Conservation (phyloP, 2,329 filamentous ascomycete species). For the Paecilomyces sp. region DNA sequence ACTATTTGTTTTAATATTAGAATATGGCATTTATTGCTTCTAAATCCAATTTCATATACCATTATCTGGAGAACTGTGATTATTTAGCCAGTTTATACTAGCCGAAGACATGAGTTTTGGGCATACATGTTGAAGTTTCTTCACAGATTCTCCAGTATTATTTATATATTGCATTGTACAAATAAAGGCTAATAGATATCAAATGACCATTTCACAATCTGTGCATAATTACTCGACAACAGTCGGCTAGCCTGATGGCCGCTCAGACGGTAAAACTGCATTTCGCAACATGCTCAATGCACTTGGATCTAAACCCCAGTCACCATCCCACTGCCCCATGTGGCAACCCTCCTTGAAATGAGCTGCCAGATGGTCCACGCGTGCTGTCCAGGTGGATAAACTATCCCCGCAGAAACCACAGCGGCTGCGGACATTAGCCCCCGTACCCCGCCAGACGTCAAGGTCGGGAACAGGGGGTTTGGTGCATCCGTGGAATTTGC, state of each 20-base stretch:
- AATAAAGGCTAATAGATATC: not conserved
- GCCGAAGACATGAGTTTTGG: no score
- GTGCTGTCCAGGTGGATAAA: slow-evolving; percentile 45
- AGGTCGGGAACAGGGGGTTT: slow-evolving; percentile 43
- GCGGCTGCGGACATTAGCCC: slow-evolving; percentile 44
- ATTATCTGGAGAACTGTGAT: no score
- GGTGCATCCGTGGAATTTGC: slow-evolving; percentile 48
- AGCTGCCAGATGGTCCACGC: slow-evolving; percentile 46
- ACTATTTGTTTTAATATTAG: no score
- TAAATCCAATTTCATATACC: no score
- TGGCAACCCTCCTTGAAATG: slow-evolving; percentile 48
- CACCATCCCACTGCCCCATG: slow-evolving; percentile 51
- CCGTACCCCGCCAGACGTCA: slow-evolving; percentile 26
- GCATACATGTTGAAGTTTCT: no score
- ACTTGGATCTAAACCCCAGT: slow-evolving; percentile 40
- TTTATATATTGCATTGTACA: no score
- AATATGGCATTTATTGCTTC: no score
- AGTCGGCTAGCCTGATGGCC: not conserved
- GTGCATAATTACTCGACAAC: not conserved
- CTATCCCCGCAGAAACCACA: slow-evolving; percentile 47
- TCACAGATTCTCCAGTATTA: no score
- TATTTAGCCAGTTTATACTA: no score
- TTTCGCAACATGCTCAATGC: slow-evolving; percentile 26
- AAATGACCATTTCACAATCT: not conserved
- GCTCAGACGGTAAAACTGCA: slow-evolving; percentile 21